Evolutionary conservation across 2,329 filamentous ascomycete genomes (phyloP).

Genomic region (Neospermospora avenae): DNA sequence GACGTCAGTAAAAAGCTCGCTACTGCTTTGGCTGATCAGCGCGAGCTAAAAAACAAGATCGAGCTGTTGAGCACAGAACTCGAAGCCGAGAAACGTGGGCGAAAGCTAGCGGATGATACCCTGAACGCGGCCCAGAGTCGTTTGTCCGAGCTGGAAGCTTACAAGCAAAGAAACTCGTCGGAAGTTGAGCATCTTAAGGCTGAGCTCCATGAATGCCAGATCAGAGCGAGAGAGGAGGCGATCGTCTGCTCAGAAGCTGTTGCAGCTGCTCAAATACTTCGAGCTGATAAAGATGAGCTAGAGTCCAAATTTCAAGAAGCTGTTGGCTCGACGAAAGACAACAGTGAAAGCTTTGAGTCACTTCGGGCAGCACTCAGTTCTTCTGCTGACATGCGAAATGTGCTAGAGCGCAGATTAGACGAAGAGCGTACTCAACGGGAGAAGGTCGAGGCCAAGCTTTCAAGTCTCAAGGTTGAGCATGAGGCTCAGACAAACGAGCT

Average conservation of each 20-base stretch:
- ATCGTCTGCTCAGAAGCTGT: conserved; percentile 74
- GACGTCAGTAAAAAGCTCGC: conserved; percentile 83
- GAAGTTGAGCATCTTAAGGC: conserved; percentile 84
- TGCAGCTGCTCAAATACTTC: conserved; percentile 69
- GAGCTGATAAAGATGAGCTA: conserved; percentile 81
- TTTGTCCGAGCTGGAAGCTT: conserved; percentile 77
- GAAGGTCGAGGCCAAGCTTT: conserved; percentile 70
- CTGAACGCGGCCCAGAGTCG: conserved; percentile 77
- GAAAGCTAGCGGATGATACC: conserved; percentile 85
- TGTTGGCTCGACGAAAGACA: conserved; percentile 63
- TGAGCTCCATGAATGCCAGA: conserved; percentile 78
- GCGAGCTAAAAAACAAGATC: conserved; percentile 74
- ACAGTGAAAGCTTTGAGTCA: conserved; percentile 67
- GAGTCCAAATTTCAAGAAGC: conserved; percentile 65
- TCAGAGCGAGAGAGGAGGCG: conserved; percentile 75
- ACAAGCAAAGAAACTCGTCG: conserved; percentile 76
- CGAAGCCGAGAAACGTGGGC: conserved; percentile 74
- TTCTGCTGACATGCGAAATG: conserved; percentile 70
- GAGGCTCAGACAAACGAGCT: conserved; percentile 78
- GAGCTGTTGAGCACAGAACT: conserved; percentile 68
- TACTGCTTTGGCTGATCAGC: conserved; percentile 72
- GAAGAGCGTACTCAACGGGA: conserved; percentile 79
- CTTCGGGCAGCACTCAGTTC: conserved; percentile 75
- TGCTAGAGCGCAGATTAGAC: conserved; percentile 77
- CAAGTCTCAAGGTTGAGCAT: conserved; percentile 75